A percentile compares a stretch with the other conserved stretches of the same genome.
Evolutionary conservation across 495 filamentous ascomycete species (phyloP).

Genomic region (Neurospora sp.): DNA sequence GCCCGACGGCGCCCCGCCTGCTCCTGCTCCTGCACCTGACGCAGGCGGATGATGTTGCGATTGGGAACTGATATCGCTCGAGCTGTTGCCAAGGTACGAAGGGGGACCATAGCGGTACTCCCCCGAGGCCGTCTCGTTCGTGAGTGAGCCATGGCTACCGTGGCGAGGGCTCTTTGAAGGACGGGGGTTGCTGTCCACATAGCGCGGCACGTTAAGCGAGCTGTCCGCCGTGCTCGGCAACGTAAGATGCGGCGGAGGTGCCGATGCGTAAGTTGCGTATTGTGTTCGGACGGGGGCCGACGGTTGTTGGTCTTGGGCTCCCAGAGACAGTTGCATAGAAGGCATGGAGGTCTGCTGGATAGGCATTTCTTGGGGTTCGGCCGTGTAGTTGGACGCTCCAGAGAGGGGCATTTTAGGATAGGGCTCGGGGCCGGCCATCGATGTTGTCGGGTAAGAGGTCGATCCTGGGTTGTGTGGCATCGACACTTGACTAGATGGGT

Average conservation of each 20-base stretch:
- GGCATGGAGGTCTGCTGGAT: conserved; percentile 40
- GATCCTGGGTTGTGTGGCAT: conserved; percentile 31
- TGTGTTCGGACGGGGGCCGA: conserved; percentile 34
- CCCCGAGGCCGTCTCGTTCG: conserved; percentile 32
- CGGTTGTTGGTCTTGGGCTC: conserved; percentile 27
- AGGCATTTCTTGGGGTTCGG: conserved; percentile 40
- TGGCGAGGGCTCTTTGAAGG: conserved; percentile 45
- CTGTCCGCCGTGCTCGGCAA: conserved; percentile 30
- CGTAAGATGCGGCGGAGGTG: conserved; percentile 32
- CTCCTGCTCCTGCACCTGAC: conserved; percentile 4
- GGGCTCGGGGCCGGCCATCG: conserved; percentile 26
- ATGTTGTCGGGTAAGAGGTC: conserved; percentile 31
- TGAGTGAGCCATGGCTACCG: conserved; percentile 37
- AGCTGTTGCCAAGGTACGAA: conserved; percentile 15
- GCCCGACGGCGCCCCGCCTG: conserved; percentile 5
- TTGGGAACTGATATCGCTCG: conserved; percentile 25
- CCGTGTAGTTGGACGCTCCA: conserved; percentile 30
- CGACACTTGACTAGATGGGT: conserved; percentile 30
- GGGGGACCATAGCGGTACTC: conserved; percentile 42
- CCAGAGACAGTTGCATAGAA: conserved; percentile 37
- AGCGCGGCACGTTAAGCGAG: conserved; percentile 34
- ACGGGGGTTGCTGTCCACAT: conserved; percentile 43
- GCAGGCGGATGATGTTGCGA: conserved; percentile 20
- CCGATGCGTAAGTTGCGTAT: conserved; percentile 36
- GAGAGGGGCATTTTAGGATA: conserved; percentile 39